These are phyloP conservation scores for Coprinopsis cinerea DNA, from an alignment of 768 basidiomycete genomes.

Conservation along the genomic window DNA sequence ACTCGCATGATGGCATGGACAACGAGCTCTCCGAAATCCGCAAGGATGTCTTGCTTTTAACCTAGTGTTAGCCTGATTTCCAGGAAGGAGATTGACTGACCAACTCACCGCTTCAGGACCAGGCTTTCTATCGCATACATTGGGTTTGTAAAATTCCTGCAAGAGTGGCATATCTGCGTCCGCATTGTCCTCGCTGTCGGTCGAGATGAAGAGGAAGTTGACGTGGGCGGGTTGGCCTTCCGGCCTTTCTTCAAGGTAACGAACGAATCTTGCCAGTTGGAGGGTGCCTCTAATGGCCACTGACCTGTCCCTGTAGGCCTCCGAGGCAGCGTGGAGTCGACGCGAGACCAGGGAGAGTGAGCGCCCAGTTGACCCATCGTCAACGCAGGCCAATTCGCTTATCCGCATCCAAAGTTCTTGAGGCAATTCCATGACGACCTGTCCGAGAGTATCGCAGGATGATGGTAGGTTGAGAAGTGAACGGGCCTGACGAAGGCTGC, in stretches of 20 bases:
- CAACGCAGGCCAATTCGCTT: constrained; percentile 7
- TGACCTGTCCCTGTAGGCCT: constrained; percentile 9
- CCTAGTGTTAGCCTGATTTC: not conserved
- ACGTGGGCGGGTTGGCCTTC: constrained; percentile 7
- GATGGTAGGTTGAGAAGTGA: too few species aligned
- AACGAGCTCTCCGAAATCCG: constrained; percentile 1
- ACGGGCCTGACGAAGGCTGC: too few species aligned
- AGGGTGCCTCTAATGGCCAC: constrained; percentile 5
- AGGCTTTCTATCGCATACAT: not conserved
- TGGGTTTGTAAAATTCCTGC: not conserved
- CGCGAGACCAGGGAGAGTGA: constrained; percentile 12
- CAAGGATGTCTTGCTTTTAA: constrained; percentile 1
- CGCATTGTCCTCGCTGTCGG: not conserved
- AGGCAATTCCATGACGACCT: too few species aligned
- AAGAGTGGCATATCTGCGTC: too few species aligned
- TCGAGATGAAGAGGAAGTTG: constrained; percentile 11
- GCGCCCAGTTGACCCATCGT: constrained; percentile 14
- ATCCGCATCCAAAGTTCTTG: constrained; percentile 14
- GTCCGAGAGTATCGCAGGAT: too few species aligned
- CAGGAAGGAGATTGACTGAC: not conserved
- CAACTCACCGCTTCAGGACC: constrained; percentile 1
- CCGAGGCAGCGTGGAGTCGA: constrained; percentile 9
- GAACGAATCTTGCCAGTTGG: constrained; percentile 7
- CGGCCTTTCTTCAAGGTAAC: constrained; percentile 1
- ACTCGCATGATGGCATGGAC: constrained; percentile 10